Conservation (phyloP, 805 yeast genomes). For the Starmerella floricola region DNA sequence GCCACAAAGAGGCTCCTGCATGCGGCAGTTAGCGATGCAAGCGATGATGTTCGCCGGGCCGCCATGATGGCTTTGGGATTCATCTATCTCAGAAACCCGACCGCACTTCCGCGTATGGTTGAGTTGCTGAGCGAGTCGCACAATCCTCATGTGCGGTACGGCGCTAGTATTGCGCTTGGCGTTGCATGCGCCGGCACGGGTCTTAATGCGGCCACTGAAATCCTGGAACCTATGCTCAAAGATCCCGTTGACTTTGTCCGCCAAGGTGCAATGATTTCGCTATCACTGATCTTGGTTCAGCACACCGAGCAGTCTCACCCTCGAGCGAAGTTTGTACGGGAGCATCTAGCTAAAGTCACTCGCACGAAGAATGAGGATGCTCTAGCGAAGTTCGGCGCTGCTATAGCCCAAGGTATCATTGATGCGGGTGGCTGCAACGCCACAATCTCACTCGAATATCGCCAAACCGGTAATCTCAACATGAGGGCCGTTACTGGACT, state of each 20-base stretch:
- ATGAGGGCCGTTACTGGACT: constrained; percentile 86
- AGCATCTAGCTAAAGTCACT: constrained; percentile 61
- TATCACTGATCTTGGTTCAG: constrained; percentile 79
- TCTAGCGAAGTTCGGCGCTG: constrained; percentile 93
- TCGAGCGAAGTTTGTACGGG: constrained; percentile 64
- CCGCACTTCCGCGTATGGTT: constrained; percentile 89
- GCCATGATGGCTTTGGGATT: constrained; percentile 88
- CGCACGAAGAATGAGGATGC: constrained; percentile 90
- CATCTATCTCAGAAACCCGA: constrained; percentile 76
- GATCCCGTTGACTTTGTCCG: constrained; percentile 96
- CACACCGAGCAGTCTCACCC: constrained; percentile 73
- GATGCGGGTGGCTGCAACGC: constrained; percentile 98
- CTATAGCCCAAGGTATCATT: constrained; percentile 90
- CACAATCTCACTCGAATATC: constrained; percentile 80
- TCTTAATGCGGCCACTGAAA: constrained; percentile 74
- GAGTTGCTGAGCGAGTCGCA: constrained; percentile 86
- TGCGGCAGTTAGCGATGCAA: constrained; percentile 90
- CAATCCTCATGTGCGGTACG: constrained; percentile 96
- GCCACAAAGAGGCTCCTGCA: constrained; percentile 82
- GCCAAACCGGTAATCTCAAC: constrained; percentile 81
- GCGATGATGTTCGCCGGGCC: constrained; percentile 93
- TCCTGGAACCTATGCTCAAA: constrained; percentile 80
- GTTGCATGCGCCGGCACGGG: constrained; percentile 95
- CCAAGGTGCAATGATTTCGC: constrained; percentile 91
- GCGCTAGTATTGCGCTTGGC: constrained; percentile 95